These are phyloP conservation scores for Candida arabinofermentans DNA, from an alignment of 805 yeast genomes.

Conservation along the genomic window DNA sequence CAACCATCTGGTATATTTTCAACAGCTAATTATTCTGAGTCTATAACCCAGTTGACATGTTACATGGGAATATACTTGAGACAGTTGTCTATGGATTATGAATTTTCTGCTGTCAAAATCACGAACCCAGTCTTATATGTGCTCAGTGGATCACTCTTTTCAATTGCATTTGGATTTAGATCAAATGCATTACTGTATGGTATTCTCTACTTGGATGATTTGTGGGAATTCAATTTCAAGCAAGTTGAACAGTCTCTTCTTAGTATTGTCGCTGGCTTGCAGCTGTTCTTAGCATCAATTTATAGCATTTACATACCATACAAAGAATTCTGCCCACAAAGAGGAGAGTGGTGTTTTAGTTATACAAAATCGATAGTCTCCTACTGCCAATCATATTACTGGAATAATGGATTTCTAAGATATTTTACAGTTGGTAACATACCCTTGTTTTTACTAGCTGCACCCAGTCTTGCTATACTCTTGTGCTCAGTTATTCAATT, in stretches of 20 bases:
- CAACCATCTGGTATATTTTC: constrained; percentile 82
- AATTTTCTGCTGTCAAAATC: neutral
- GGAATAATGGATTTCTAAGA: constrained; percentile 77
- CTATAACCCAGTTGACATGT: constrained; percentile 57
- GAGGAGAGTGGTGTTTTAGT: constrained; percentile 75
- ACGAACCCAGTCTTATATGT: constrained; percentile 27
- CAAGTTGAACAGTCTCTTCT: constrained; percentile 12
- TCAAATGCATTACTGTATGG: constrained; percentile 80
- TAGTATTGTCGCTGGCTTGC: constrained; percentile 53
- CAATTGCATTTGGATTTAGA: constrained; percentile 58
- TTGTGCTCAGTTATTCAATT: constrained; percentile 37
- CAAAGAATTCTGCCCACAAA: constrained; percentile 56
- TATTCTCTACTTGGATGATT: constrained; percentile 55
- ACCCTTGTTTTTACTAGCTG: constrained; percentile 76
- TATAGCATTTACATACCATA: constrained; percentile 53
- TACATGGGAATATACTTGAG: constrained; percentile 54
- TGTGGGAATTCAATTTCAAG: constrained; percentile 26
- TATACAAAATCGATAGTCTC: constrained; percentile 56
- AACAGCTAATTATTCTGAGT: constrained; percentile 72
- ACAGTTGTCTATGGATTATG: constrained; percentile 26
- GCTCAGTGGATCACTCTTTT: constrained; percentile 50
- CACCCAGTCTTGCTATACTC: constrained; percentile 59
- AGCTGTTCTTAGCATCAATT: constrained; percentile 44
- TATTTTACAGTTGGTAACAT: constrained; percentile 83
- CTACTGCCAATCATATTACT: constrained; percentile 74